Evolutionary conservation across 805 yeast species (phyloP), one percentile per base, ranked within the genome.

Genomic region (Tetrapisispora pingtungensis): DNA sequence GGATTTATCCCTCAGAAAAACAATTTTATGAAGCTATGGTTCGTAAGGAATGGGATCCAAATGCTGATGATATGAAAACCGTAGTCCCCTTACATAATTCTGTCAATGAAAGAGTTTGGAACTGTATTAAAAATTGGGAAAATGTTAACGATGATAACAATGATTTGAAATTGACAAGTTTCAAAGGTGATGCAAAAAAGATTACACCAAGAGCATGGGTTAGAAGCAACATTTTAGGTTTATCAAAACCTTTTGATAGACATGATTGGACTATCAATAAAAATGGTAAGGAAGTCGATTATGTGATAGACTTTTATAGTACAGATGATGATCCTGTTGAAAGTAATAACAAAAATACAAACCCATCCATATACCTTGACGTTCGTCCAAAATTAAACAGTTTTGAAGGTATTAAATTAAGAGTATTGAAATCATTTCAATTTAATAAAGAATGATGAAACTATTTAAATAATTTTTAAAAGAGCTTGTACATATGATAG

Each of bases 1-100:
- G 98, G 98, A 73, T 90, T 1, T 90, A 90, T 59, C 98, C 98
- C 8, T 85, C 96, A 4, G 95, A 90, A 61, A 84, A 85, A 60
- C 97, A 90, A 69, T 90, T 90, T 59, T 90, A 71, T 62, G 93
- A 87, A 46, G 96, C 97, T 10, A 93, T 90, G 97, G 70, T 77
- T 53, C 75, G 97, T 40, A 90, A 90, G 58, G 76, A 85, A 46
- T 86, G 95, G 88, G 73, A 80, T 42, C 96, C 97, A 1, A 68
- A 77, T 10, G 83, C 83, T 0, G 62, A 66, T 7, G 97, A 89
- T 58, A 90, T 90, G 98, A 69, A 77, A 50, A 77, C 90, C 1
- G 86, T 90, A 15, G 95, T 90, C 3, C 97, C 97, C 0, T 82
- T 90, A 36, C 98, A 90, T 61, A 90, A 90, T 58, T 78, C 84